Evolutionary conservation across 2,329 filamentous ascomycete genomes (phyloP).

Genomic region (Chaetomium sp.): DNA sequence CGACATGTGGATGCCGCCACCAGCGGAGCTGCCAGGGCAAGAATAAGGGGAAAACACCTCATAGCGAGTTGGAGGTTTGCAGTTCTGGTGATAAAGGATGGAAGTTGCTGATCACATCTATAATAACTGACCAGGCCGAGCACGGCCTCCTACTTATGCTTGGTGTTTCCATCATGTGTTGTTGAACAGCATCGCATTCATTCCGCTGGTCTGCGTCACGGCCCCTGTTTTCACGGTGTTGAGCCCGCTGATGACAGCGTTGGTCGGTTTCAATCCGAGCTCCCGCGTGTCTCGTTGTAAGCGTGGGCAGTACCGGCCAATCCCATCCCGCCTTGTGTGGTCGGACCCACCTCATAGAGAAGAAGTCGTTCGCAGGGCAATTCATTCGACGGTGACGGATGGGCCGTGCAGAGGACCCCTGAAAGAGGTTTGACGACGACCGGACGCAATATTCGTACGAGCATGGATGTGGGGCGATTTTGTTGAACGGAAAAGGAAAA

Average conservation of each 20-base stretch:
- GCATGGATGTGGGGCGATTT: background rate
- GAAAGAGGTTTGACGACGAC: background rate
- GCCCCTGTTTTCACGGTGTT: background rate
- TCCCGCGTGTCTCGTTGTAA: background rate
- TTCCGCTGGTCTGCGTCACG: background rate
- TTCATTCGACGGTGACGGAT: background rate
- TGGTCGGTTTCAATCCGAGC: conserved; percentile 11
- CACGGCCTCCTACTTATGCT: background rate
- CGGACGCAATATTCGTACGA: background rate
- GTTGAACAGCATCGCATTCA: background rate
- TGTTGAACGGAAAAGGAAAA: background rate
- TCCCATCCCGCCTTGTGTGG: background rate
- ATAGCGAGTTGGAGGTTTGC: background rate
- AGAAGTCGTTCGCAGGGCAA: no score
- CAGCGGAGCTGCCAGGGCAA: background rate
- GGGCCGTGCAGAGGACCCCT: background rate
- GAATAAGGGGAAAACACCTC: background rate
- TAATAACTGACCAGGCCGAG: background rate
- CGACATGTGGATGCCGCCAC: background rate
- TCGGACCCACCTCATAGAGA: no score
- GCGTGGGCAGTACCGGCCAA: background rate
- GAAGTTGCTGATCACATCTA: background rate
- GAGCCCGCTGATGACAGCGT: background rate
- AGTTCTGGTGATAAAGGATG: background rate
- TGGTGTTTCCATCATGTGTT: background rate